These are phyloP conservation scores for Fusarium paranaense DNA, from an alignment of 2,329 filamentous ascomycete species.

Conservation along the genomic window DNA sequence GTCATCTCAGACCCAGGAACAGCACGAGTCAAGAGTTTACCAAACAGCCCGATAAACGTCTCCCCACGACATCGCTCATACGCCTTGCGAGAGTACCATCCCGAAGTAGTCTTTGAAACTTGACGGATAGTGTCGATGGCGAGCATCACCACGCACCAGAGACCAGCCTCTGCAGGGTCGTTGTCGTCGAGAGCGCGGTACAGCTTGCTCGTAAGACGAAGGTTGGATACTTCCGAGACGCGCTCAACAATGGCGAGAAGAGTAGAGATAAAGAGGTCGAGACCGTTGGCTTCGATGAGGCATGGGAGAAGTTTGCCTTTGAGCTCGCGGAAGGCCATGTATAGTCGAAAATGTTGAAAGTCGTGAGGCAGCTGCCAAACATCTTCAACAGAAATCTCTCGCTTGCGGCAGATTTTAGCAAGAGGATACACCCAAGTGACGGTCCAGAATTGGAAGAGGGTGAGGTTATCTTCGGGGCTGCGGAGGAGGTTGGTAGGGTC, in stretches of 20 bases:
- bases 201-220: conserved; percentile 52
- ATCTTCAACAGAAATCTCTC: conserved; percentile 80
- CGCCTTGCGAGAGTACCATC: conserved; percentile 86
- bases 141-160: conserved; percentile 54
- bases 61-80: conserved; percentile 89
- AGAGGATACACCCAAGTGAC: conserved; percentile 86
- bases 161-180: conserved; percentile 45
- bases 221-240: conserved; percentile 53
- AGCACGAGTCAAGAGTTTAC: conserved; percentile 53
- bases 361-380: conserved; percentile 85
- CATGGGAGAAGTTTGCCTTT: conserved; percentile 77
- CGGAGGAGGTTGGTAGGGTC: conserved; percentile 61
- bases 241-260: conserved; percentile 68
- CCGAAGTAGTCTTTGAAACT: conserved; percentile 51
- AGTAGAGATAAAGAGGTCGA: conserved; percentile 79
- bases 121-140: conserved; percentile 49
- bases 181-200: conserved; percentile 50
- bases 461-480: conserved; percentile 81
- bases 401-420: conserved; percentile 71
- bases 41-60: conserved; percentile 53
- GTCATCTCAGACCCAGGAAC: conserved; percentile 54
- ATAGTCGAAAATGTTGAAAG: conserved; percentile 82
- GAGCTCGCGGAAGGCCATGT: conserved; percentile 79
- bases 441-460: conserved; percentile 84
- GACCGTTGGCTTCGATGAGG: conserved; percentile 79